phyloP scores from a whole-genome alignment of 768 basidiomycete species.

The Pleurotus pulmonarius region DNA sequence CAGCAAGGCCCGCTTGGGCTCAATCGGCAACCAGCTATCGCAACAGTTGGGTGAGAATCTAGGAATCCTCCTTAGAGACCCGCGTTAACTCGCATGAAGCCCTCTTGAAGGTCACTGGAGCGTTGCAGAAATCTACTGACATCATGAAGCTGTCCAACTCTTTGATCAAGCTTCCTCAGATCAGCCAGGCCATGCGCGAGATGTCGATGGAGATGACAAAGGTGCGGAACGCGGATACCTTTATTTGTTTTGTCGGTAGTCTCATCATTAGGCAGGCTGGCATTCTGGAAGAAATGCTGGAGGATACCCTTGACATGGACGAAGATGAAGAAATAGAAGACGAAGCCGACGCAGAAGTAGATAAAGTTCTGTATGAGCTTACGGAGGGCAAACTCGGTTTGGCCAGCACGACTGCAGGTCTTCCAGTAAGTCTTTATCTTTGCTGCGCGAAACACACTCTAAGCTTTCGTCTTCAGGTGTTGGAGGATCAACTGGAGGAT shows the following conservation, averaged over 20 bases:
- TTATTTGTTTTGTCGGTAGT: background rate
- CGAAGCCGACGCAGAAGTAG: constrained; percentile 96
- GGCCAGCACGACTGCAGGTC: constrained; percentile 67
- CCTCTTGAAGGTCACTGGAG: constrained; percentile 95
- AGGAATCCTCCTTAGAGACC: background rate
- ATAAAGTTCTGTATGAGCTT: constrained; percentile 92
- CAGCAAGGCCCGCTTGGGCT: constrained; percentile 89
- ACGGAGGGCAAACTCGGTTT: constrained; percentile 95
- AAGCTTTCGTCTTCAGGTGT: constrained; percentile 32
- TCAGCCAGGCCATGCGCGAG: constrained; percentile 90
- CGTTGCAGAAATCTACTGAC: constrained; percentile 95
- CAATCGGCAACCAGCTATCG: constrained; percentile 82
- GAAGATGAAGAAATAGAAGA: constrained; percentile 95
- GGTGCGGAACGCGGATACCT: constrained; percentile 36
- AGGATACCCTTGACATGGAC: constrained; percentile 86
- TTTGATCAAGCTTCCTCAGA: constrained; percentile 87
- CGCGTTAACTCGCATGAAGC: constrained; percentile 42
- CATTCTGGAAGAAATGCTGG: constrained; percentile 97
- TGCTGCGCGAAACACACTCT: constrained; percentile 6
- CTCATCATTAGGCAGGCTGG: constrained; percentile 63
- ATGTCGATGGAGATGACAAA: constrained; percentile 99
- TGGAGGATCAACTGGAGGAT: constrained; percentile 65
- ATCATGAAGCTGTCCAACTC: constrained; percentile 98
- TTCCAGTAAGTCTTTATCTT: constrained; percentile 57
- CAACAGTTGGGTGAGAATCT: constrained; percentile 82